Evolutionary conservation across 2,329 filamentous ascomycete species (phyloP).

Genomic region (Alternaria brassicae): DNA sequence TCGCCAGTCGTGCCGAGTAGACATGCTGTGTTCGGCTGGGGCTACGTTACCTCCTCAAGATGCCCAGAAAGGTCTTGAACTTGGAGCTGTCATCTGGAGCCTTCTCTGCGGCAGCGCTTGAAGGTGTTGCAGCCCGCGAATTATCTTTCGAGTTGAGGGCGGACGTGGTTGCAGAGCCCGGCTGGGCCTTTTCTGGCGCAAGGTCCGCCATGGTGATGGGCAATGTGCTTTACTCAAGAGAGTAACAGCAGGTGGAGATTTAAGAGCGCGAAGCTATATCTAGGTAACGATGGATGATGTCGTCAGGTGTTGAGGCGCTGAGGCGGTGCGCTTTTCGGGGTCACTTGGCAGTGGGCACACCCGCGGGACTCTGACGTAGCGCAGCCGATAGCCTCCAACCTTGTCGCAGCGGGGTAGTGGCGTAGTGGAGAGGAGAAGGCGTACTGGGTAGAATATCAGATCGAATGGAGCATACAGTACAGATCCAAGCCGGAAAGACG

Average conservation of each 20-base stretch:
- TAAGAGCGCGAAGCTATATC: not conserved
- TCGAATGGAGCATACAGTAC: not conserved
- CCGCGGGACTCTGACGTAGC: slow-evolving; percentile 30
- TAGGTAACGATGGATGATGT: slow-evolving; percentile 14
- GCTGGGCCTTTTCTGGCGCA: slow-evolving; percentile 35
- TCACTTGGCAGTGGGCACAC: slow-evolving; percentile 11
- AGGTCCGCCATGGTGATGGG: slow-evolving; percentile 42
- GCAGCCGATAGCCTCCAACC: slow-evolving; percentile 26
- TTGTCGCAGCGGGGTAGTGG: slow-evolving; percentile 15
- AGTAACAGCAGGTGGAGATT: slow-evolving; percentile 1
- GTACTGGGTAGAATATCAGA: not conserved
- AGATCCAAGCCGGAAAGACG: not conserved
- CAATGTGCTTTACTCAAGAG: slow-evolving; percentile 8
- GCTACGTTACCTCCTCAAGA: slow-evolving; percentile 77
- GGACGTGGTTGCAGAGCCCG: slow-evolving; percentile 38
- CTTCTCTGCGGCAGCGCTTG: slow-evolving; percentile 57
- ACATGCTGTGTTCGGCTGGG: not conserved
- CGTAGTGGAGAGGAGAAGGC: slow-evolving; percentile 9
- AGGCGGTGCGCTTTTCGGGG: slow-evolving; percentile 20
- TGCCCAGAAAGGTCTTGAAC: slow-evolving; percentile 85
- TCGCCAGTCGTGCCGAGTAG: not conserved
- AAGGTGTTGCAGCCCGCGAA: slow-evolving; percentile 47
- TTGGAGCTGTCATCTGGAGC: slow-evolving; percentile 81
- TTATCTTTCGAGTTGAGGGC: slow-evolving; percentile 44
- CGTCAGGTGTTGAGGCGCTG: slow-evolving; percentile 24